A percentile compares a stretch with the other conserved stretches of the same genome.
These are phyloP conservation scores for Lineolata rhizophorae DNA, from an alignment of 495 filamentous ascomycete species.

Conservation along the genomic window DNA sequence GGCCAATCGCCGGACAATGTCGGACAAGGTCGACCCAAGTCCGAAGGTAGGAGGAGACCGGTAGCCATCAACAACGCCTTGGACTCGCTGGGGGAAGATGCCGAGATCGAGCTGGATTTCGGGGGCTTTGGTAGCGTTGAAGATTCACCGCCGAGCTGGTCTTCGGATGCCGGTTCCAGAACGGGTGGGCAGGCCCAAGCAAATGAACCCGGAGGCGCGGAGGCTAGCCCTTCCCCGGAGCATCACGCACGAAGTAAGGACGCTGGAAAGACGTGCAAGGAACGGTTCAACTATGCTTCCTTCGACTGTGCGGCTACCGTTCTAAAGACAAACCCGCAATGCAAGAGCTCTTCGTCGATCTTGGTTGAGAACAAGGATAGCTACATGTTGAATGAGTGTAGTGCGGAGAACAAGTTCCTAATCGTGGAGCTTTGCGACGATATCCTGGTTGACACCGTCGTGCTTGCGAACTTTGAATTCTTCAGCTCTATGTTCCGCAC, in stretches of 20 bases:
- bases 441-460: slow-evolving; percentile 86
- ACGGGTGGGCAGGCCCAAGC: not conserved
- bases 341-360: slow-evolving; percentile 67
- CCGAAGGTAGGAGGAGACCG: slow-evolving; percentile 25
- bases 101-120: slow-evolving; percentile 82
- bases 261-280: slow-evolving; percentile 85
- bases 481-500: slow-evolving; percentile 90
- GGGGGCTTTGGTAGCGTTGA: slow-evolving; percentile 31
- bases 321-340: slow-evolving; percentile 66
- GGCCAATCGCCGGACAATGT: slow-evolving; percentile 67
- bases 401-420: slow-evolving; percentile 71
- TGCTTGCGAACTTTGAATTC: slow-evolving; percentile 94
- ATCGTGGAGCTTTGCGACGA: slow-evolving; percentile 82
- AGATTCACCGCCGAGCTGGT: not conserved
- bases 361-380: slow-evolving; percentile 93
- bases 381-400: slow-evolving; percentile 92
- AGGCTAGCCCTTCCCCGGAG: slow-evolving; percentile 22
- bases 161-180: slow-evolving; percentile 1
- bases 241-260: slow-evolving; percentile 56
- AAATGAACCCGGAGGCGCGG: slow-evolving; percentile 11
- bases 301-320: slow-evolving; percentile 92
- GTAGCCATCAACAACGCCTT: slow-evolving; percentile 39
- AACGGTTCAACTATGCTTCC: slow-evolving; percentile 90
- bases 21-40: slow-evolving; percentile 23
- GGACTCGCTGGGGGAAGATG: slow-evolving; percentile 64